Evolutionary conservation across 2,329 filamentous ascomycete species (phyloP), one percentile per base, ranked within the genome.

Genomic region (Ceratocystiopsis minuta): DNA sequence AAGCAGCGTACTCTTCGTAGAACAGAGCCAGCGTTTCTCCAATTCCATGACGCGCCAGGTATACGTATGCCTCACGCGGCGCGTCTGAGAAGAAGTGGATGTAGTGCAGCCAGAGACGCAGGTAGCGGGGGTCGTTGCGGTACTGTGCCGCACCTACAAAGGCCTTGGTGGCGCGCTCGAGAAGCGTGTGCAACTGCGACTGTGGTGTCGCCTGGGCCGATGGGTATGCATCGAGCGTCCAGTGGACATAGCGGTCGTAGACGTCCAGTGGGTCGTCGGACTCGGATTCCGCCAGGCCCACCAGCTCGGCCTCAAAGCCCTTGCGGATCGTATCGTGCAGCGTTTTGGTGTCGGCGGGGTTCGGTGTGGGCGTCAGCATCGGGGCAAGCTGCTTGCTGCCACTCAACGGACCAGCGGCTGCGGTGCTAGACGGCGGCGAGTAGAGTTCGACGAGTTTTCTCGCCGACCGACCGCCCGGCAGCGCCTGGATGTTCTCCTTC

Each of bases 401-500:
- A n/a, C 28, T 33, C 14, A 36, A 31, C 14, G 24, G 2, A 43
- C 75, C 67, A 15, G 13, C 15, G 32, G 13, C 32, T 14, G 11
- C 32, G 15, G 32, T 14, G 32, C 72, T 61, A 35, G 70, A 66
- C 35, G 72, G 68, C 42, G 82, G 68, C 47, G 86, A 79, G 69
- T 85, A 86, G 31, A 85, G 73, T 42, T 86, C 74, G 28, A 79
- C 86, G 40, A 98, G 78, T 42, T 90, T 87, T 63, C 78, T 83
- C 37, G 88, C 90, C 35, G 88, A 96, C 49, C 90, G 67, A 17
- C 72, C 90, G 48, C 84, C 81, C 15, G 88, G 87, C 13, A 98
- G 70, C 17, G 86, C 78, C 60, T 95, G 87, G 43, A 98, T 95
- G 61, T 98, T 98, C 64, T 98, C 90, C 63, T 98, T 98, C 53